Conservation (phyloP, 495 filamentous ascomycete genomes). For the Chaetomidium leptoderma region DNA sequence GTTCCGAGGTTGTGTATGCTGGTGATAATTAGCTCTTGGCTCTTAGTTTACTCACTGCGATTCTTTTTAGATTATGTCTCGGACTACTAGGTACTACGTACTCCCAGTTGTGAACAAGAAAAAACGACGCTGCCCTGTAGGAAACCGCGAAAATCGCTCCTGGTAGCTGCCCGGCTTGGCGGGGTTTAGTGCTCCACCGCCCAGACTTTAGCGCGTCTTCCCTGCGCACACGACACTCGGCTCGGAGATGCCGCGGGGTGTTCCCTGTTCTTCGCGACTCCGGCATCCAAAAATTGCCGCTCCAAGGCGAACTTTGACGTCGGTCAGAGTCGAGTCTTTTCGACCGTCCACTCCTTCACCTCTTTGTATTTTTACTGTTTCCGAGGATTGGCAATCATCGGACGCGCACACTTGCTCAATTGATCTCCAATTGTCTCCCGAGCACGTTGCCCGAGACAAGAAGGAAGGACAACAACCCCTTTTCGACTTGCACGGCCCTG, state of each 20-base stretch:
- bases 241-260: not conserved
- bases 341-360: conserved; percentile 6
- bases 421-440: conserved; percentile 9
- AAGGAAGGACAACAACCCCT: not conserved
- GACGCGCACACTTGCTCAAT: conserved; percentile 4
- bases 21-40: too few species aligned
- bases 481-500: not conserved
- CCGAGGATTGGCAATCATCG: not conserved
- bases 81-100: too few species aligned
- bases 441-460: not conserved
- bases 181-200: not conserved
- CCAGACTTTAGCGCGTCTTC: not conserved
- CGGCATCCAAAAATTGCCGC: conserved; percentile 13
- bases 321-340: not conserved
- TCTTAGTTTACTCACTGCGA: too few species aligned
- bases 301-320: conserved; percentile 6
- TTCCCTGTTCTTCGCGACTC: not conserved
- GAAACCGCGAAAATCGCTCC: too few species aligned
- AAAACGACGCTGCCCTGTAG: too few species aligned
- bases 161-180: too few species aligned
- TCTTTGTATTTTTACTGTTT: not conserved
- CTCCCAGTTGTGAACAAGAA: too few species aligned
- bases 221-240: conserved; percentile 2
- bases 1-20: not conserved
- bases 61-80: too few species aligned